phyloP scores from a whole-genome alignment of 2,329 filamentous ascomycete species.

The Chrysosporium queenslandicum region DNA sequence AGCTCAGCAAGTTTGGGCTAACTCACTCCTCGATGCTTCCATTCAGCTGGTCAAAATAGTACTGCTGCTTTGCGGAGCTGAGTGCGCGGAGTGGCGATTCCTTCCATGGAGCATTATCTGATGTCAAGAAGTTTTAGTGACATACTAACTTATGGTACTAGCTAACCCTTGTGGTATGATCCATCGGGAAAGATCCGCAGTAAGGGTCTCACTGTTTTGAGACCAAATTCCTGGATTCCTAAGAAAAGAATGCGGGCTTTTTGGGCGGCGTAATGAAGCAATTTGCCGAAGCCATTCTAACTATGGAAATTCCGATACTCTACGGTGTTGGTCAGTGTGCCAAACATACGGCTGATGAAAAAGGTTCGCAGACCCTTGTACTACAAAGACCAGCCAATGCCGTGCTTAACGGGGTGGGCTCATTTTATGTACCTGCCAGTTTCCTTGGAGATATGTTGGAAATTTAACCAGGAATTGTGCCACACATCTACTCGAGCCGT shows the following conservation, averaged over 20 bases:
- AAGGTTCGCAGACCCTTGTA: background rate
- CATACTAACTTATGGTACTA: too few species aligned
- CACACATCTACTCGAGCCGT: background rate
- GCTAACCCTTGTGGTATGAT: background rate
- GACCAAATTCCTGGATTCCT: background rate
- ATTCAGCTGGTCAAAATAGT: too few species aligned
- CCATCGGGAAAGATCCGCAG: slow-evolving; percentile 1
- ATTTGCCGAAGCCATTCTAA: background rate
- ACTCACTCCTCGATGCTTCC: too few species aligned
- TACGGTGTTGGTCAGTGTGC: background rate
- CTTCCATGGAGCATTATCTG: too few species aligned
- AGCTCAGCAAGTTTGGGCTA: too few species aligned
- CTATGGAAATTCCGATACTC: background rate
- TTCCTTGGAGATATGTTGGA: background rate
- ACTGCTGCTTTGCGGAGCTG: too few species aligned
- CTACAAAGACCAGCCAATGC: background rate
- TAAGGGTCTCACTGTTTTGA: background rate
- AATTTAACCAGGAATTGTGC: slow-evolving; percentile 5
- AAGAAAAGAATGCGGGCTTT: background rate
- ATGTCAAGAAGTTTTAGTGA: too few species aligned
- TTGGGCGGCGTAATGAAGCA: background rate
- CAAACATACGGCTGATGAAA: background rate
- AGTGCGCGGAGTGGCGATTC: too few species aligned
- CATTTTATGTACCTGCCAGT: background rate
- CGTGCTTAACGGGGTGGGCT: slow-evolving; percentile 7